Conservation (phyloP, 2,329 filamentous ascomycete genomes). For the Beauveria sp. region DNA sequence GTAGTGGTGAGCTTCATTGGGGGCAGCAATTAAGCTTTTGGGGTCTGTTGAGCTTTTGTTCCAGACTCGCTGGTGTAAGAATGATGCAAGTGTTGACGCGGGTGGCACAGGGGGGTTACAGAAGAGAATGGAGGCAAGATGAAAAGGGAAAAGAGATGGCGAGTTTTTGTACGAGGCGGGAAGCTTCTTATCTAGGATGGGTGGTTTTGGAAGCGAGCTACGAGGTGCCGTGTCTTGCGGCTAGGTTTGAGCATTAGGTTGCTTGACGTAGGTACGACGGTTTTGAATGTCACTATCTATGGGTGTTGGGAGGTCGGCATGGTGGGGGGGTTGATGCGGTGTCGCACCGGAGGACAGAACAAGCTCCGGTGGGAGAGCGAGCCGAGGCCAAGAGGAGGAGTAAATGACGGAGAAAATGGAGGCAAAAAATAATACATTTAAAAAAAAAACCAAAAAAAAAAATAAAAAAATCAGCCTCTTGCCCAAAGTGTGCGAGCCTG, state of each 20-base stretch:
- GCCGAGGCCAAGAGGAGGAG: neutral
- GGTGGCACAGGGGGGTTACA: neutral
- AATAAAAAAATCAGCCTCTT: neutral
- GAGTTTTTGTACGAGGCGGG: neutral
- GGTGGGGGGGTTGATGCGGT: neutral
- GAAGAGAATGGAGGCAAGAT: no score
- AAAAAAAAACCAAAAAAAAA: neutral
- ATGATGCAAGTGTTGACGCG: neutral
- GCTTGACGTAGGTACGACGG: neutral
- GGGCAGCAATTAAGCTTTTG: neutral
- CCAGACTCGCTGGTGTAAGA: neutral
- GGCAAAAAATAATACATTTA: neutral
- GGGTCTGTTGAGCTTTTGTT: neutral
- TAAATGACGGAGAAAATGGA: neutral
- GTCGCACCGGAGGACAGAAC: neutral
- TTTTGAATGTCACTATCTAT: neutral
- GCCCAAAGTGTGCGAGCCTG: neutral
- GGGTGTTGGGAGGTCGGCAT: neutral
- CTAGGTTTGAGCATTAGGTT: no score
- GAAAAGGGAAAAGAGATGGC: neutral
- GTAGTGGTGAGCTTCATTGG: constrained; percentile 21
- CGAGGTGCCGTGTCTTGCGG: neutral
- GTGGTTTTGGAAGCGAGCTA: neutral
- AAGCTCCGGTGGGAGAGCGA: neutral
- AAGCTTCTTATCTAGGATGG: constrained; percentile 1